A percentile compares a stretch with the other conserved stretches of the same genome.
These are phyloP conservation scores for Ophiostoma angusticollis DNA, from an alignment of 2,329 filamentous ascomycete species.

Conservation along the genomic window DNA sequence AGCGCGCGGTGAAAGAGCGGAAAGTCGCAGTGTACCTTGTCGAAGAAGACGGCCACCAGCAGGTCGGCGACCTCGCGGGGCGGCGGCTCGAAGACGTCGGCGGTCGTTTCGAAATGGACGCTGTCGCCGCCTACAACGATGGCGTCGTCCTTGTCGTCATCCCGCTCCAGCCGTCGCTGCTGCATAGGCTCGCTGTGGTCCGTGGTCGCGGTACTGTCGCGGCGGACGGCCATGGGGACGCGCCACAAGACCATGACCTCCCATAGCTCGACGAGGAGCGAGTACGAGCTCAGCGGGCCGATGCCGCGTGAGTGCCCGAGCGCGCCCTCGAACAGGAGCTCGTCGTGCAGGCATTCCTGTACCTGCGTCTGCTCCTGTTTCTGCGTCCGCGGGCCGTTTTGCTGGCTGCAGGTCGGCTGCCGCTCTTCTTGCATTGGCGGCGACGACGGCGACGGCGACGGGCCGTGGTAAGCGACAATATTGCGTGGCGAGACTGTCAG, in stretches of 20 bases:
- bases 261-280: slow-evolving; percentile 12
- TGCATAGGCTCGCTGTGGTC: not conserved
- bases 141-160: no score
- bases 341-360: slow-evolving; percentile 5
- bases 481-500: no score
- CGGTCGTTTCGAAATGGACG: no score
- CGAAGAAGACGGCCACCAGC: slow-evolving; percentile 12
- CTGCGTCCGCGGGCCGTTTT: not conserved
- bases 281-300: slow-evolving; percentile 12
- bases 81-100: slow-evolving; percentile 11
- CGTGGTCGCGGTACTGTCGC: slow-evolving; percentile 7
- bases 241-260: slow-evolving; percentile 8
- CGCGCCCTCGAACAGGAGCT: slow-evolving; percentile 10
- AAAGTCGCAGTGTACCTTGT: slow-evolving; percentile 14
- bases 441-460: no score
- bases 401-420: not conserved
- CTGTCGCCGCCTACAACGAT: no score
- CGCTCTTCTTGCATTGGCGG: no score
- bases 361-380: not conserved
- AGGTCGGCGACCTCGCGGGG: slow-evolving; percentile 13
- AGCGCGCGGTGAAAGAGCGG: slow-evolving; percentile 12
- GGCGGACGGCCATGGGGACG: not conserved
- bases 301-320: slow-evolving; percentile 11
- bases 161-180: not conserved
- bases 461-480: no score